Percentiles rank a stretch among this genome's conserved stretches.
phyloP scores from a whole-genome alignment of 2,329 filamentous ascomycete species.

The Epicoccum sorghinum region DNA sequence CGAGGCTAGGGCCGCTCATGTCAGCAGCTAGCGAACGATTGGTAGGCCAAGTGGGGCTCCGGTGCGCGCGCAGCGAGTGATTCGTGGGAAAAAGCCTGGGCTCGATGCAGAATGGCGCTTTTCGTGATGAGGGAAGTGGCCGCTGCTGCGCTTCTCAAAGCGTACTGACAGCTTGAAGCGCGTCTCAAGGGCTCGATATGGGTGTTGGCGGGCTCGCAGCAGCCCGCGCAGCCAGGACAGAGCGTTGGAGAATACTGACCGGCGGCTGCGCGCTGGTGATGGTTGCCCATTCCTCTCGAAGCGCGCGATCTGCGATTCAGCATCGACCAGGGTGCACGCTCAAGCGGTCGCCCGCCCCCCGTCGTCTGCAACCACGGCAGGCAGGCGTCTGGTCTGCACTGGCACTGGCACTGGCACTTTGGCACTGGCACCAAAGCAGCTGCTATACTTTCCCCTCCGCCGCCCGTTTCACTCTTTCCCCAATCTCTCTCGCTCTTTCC shows the following conservation, averaged over 20 bases:
- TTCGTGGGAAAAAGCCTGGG: slow-evolving; percentile 13
- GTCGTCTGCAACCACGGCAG: slow-evolving; percentile 19
- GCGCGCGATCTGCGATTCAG: slow-evolving; percentile 18
- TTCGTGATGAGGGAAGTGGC: slow-evolving; percentile 20
- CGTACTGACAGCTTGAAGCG: slow-evolving; percentile 20
- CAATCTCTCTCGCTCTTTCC: slow-evolving; percentile 50
- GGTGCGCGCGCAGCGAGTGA: background rate
- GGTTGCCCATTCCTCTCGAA: slow-evolving; percentile 4
- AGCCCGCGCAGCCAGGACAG: background rate
- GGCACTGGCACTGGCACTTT: background rate
- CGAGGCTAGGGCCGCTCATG: slow-evolving; percentile 11
- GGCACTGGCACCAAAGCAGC: slow-evolving; percentile 23
- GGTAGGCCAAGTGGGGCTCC: slow-evolving; percentile 1
- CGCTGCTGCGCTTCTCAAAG: slow-evolving; percentile 21
- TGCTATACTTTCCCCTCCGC: slow-evolving; percentile 42
- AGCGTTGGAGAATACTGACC: background rate
- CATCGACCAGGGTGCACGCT: slow-evolving; percentile 18
- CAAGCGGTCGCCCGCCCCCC: slow-evolving; percentile 14
- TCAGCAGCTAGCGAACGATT: slow-evolving; percentile 10
- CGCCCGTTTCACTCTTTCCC: slow-evolving; percentile 48
- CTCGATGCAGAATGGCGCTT: slow-evolving; percentile 14
- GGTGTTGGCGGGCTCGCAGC: background rate
- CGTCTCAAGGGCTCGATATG: slow-evolving; percentile 4
- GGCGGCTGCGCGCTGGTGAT: background rate
- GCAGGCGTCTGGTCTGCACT: slow-evolving; percentile 21